Evolutionary conservation across 345 rosid genomes (phyloP).

Genomic region (Ricinus communis): DNA sequence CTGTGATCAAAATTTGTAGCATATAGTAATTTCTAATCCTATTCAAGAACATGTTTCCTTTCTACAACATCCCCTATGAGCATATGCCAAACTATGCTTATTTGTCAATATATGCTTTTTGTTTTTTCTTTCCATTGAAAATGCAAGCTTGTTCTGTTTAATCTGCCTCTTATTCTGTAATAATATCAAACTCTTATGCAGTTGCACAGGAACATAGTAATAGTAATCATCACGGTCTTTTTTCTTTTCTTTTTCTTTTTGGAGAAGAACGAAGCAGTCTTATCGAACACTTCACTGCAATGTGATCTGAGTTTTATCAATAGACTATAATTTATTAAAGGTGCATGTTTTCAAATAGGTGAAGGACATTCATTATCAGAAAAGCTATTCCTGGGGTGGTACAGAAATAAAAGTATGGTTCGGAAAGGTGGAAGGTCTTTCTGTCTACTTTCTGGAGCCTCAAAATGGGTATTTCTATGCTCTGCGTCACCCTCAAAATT

Average conservation of each 20-base stretch:
- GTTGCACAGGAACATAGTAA: neutral
- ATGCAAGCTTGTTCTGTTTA: neutral
- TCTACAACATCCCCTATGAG: too few relatives aligned
- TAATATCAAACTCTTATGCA: neutral
- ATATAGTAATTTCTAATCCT: too few relatives aligned
- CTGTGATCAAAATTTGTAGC: too few relatives aligned
- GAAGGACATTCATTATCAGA: slow-evolving; percentile 57
- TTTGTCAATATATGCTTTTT: too few relatives aligned
- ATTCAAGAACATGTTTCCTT: too few relatives aligned
- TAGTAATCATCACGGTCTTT: neutral
- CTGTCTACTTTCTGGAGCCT: slow-evolving; percentile 89
- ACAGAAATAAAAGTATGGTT: slow-evolving; percentile 89
- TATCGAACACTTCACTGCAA: neutral
- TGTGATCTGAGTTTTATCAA: slow-evolving; percentile 3
- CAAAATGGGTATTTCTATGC: slow-evolving; percentile 64
- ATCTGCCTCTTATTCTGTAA: neutral
- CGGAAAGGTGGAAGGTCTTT: slow-evolving; percentile 88
- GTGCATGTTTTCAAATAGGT: slow-evolving; percentile 46
- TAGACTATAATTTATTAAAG: slow-evolving; percentile 11
- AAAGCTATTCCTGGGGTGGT: slow-evolving; percentile 79
- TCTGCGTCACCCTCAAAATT: slow-evolving; percentile 6
- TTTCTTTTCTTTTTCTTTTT: too few relatives aligned
- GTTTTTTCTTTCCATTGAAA: too few relatives aligned
- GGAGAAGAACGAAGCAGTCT: neutral
- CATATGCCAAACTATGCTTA: too few relatives aligned